Conservation (phyloP, 148 eudicot species). For the Nyssa sinensis region DNA sequence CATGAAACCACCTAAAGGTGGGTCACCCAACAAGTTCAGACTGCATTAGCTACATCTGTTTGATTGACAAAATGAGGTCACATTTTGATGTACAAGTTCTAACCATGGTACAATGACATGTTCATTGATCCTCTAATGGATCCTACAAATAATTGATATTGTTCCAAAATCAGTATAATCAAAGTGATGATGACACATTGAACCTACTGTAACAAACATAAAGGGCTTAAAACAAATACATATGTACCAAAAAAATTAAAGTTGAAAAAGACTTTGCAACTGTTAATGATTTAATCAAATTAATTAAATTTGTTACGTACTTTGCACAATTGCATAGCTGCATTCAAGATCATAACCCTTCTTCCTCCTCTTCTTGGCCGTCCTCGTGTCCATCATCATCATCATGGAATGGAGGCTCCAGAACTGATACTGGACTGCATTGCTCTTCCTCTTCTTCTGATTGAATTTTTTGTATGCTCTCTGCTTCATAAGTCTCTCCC, state of each 20-base stretch:
- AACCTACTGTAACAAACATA: background rate
- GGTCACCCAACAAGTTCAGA: constrained; percentile 16
- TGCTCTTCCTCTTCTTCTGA: constrained; percentile 61
- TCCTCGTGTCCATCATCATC: constrained; percentile 37
- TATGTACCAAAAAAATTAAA: too few relatives aligned
- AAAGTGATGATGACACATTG: background rate
- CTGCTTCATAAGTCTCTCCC: constrained; percentile 25
- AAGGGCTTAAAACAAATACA: background rate
- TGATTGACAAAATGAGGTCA: constrained; percentile 1
- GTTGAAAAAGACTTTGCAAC: constrained; percentile 25
- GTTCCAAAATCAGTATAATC: background rate
- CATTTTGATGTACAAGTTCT: too few relatives aligned
- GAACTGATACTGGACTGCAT: constrained; percentile 80
- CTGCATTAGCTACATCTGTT: background rate
- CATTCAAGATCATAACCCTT: constrained; percentile 43
- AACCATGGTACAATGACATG: too few relatives aligned
- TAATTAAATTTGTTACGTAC: constrained; percentile 42
- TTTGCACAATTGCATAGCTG: constrained; percentile 67
- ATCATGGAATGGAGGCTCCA: constrained; percentile 76
- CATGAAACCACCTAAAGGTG: constrained; percentile 8
- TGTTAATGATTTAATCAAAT: background rate
- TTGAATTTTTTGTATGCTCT: constrained; percentile 23
- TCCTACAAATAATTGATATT: background rate
- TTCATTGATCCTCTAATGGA: constrained; percentile 12
- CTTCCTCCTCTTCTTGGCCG: constrained; percentile 21